phyloP scores from a whole-genome alignment of 208 protist species.

The Trypanosomatidae sp. region DNA sequence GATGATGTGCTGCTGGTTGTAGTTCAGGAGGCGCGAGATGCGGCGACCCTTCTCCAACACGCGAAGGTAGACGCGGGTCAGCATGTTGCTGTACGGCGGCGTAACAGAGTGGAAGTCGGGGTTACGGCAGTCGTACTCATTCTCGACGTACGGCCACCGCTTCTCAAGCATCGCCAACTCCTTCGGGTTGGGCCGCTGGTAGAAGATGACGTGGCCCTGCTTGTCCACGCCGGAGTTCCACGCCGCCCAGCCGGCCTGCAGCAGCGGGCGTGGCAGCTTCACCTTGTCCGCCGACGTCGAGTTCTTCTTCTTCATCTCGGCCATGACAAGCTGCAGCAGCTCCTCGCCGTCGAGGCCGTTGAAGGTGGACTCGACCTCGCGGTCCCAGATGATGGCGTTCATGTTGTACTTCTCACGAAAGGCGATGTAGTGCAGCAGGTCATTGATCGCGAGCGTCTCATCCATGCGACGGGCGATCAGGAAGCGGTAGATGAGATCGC shows the following conservation, averaged over 20 bases:
- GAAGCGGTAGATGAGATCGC: constrained; percentile 61
- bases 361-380: constrained; percentile 35
- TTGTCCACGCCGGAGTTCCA: constrained; percentile 58
- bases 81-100: constrained; percentile 44
- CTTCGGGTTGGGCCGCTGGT: constrained; percentile 51
- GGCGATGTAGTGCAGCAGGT: constrained; percentile 49
- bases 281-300: constrained; percentile 13
- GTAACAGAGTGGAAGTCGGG: constrained; percentile 46
- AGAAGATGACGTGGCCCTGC: constrained; percentile 44
- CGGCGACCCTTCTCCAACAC: constrained; percentile 57
- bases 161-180: constrained; percentile 42
- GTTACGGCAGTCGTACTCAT: constrained; percentile 41
- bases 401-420: constrained; percentile 61
- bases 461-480: constrained; percentile 50
- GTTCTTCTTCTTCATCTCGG: constrained; percentile 29
- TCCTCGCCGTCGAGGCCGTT: constrained; percentile 58
- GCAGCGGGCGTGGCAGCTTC: constrained; percentile 43
- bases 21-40: constrained; percentile 46
- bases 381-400: constrained; percentile 49
- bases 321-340: constrained; percentile 38
- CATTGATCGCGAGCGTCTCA: constrained; percentile 25
- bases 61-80: constrained; percentile 48
- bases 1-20: constrained; percentile 46
- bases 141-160: constrained; percentile 45
- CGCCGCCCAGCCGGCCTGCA: constrained; percentile 53